These are phyloP conservation scores for Apiospora koreana DNA, from an alignment of 2,329 filamentous ascomycete genomes.

Conservation along the genomic window DNA sequence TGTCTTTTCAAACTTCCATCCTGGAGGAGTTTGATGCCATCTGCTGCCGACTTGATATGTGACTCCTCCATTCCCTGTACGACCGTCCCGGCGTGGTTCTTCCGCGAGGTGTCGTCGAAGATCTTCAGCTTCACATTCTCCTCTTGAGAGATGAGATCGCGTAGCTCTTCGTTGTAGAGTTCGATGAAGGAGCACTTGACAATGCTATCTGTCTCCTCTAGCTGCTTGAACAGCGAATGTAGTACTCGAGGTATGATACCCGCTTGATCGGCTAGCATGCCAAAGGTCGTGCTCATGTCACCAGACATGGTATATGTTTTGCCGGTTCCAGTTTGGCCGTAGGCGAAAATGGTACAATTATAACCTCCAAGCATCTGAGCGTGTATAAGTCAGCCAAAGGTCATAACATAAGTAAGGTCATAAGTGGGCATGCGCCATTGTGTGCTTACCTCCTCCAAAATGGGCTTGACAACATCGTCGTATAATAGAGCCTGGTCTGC, in stretches of 20 bases:
- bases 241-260: constrained; percentile 94
- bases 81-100: constrained; percentile 80
- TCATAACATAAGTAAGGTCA: neutral
- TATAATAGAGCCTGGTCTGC: constrained; percentile 94
- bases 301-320: constrained; percentile 99
- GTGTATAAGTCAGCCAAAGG: constrained; percentile 1
- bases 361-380: constrained; percentile 84
- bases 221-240: constrained; percentile 81
- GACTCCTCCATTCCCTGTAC: constrained; percentile 98
- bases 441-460: constrained; percentile 78
- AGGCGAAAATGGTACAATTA: constrained; percentile 98
- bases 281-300: constrained; percentile 86
- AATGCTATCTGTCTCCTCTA: constrained; percentile 80
- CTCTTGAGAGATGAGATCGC: constrained; percentile 82
- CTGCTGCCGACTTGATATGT: constrained; percentile 80
- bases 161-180: constrained; percentile 95
- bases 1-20: constrained; percentile 90
- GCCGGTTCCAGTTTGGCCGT: constrained; percentile 95
- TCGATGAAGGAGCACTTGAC: constrained; percentile 99
- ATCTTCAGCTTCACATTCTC: constrained; percentile 90
- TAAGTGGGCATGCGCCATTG: neutral
- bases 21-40: constrained; percentile 87
- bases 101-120: constrained; percentile 85
- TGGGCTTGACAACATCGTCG: constrained; percentile 91
- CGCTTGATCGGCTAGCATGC: constrained; percentile 85